Base-by-base conservation (phyloP, 331 rosid genomes). In the Rosa hybrid region DNA sequence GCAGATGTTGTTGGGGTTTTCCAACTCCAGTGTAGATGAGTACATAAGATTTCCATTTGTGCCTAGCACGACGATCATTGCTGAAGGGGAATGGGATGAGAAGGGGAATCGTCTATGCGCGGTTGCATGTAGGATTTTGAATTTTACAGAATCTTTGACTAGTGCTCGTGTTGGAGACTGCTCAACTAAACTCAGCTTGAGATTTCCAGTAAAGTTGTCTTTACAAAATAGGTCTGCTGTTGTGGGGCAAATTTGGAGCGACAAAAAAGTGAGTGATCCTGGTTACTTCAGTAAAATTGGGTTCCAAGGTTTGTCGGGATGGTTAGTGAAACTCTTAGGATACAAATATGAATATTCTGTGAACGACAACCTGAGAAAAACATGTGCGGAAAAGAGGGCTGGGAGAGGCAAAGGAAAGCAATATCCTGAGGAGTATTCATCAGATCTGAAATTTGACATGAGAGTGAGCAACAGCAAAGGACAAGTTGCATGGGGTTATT, bases 11-110 rank as follows among this genome's bases (percentile, higher is more conserved):
- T 75, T 92, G 89, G 88, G 87, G 74, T 91, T 94, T 90, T 68
- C 82, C 27, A 85, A 86, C 72, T 75, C 82, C 7, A 74, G 71
- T 56, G 74, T 80, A 62, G 27, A 9, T 49, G 83, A 70, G 3
- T 34, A 14, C n/a, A 5, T 12, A 45, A 20, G 63, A 23, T 84
- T 91, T 87, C 90, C 94, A 0, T 90, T 90, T 77, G 69, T 83
- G n/a, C 96, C 95, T 2, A 86, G 81, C 69, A 65, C 82, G 0
- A 90, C 91, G 0, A 78, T 92, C 72, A 65, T 92, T 78, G 87
- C 94, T 49, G 97, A 92, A 84, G 98, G 94, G 46, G 69, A 53
- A 18, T 92, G 98, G 98, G 90, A 95, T 80, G 91, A 87, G 86
- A 87, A 87, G 81, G 88, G 82, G 82, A 90, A 85, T 46, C 87